phyloP scores from a whole-genome alignment of 1,284 basidiomycete species.

The Singerocomus rubriflavus region DNA sequence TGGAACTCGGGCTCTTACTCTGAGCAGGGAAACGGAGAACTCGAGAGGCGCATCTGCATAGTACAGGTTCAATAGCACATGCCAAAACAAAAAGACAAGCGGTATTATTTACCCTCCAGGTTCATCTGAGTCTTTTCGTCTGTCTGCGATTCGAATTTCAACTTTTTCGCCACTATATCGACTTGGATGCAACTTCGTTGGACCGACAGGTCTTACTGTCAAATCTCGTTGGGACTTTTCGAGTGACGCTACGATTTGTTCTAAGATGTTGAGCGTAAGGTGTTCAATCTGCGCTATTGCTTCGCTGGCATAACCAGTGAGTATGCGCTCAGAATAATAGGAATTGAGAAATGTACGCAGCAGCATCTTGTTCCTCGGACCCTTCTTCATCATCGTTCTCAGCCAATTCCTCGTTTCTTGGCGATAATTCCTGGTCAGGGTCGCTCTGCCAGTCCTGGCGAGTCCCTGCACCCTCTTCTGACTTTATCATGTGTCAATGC shows the following conservation, averaged over 20 bases:
- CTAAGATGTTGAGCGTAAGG: conserved; percentile 51
- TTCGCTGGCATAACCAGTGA: conserved; percentile 22
- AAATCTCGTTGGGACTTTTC: conserved; percentile 4
- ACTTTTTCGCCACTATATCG: conserved; percentile 14
- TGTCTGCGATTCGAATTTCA: conserved; percentile 27
- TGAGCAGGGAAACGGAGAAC: conserved; percentile 31
- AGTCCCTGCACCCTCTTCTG: not conserved
- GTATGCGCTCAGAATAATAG: conserved; percentile 16
- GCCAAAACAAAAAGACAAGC: not conserved
- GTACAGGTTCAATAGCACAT: conserved; percentile 8
- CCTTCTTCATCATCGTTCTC: conserved; percentile 16
- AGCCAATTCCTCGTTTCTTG: not conserved
- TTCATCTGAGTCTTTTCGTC: conserved; percentile 18
- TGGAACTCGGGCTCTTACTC: conserved; percentile 44
- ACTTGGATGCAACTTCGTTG: conserved; percentile 16
- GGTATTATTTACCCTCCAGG: conserved; percentile 14
- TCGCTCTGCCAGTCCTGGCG: not conserved
- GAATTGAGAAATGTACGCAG: conserved; percentile 5
- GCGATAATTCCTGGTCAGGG: not conserved
- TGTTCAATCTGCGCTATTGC: conserved; percentile 44
- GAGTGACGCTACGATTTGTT: conserved; percentile 42
- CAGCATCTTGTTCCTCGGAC: not conserved
- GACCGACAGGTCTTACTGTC: not conserved
- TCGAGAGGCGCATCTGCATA: conserved; percentile 18
- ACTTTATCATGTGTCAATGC: conserved; percentile 2